Evolutionary conservation across 192 early-diverging fungal species (phyloP), one percentile per base, ranked within the genome.

Genomic region (Coemansia reversa): DNA sequence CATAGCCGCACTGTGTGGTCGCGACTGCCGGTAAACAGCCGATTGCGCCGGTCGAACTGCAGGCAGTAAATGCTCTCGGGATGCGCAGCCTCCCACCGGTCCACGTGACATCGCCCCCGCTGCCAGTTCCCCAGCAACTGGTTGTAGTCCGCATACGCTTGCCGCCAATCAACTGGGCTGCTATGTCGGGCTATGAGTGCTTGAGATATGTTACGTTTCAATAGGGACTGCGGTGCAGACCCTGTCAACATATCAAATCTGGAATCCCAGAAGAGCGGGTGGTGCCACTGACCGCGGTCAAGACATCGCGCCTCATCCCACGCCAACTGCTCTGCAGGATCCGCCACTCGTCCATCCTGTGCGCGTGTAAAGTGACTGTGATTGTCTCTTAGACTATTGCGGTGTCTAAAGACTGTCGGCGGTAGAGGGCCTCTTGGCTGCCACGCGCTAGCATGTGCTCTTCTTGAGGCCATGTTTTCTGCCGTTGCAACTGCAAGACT

Each of bases 21-120:
- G 16, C 90, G 82, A 51, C 87, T 88, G 3, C 90, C 91, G 0
- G 87, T 90, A 4, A 90, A 83, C 35, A 93, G 68, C 64, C 74
- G 58, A 66, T 85, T 91, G 51, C 83, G 47, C 9, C 81, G 70
- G 48, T 91, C 89, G 69, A 91, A 90, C 75, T 93, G 90, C 53
- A 93, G 65, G 49, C 87, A 92, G 67, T 98, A 98, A 4, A 97
- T 87, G 33, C 92, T 88, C 51, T 96, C 95, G 0, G 81, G 63
- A 62, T 98, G 95, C 7, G 90, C 89, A 18, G 68, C 45, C 60
- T 88, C 85, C 28, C 93, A 82, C 30, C 88, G 82, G 16, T 75
- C 79, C 11, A 84, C 71, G 2, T 70, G 76, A 58, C 85, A 93
- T 16, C 72, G 69, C 7, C 90, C 90, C 5, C 63, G 24, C 18